A percentile compares a stretch with the other conserved stretches of the same genome.
phyloP scores from a whole-genome alignment of 768 basidiomycete genomes.

The Mycena vitilis region DNA sequence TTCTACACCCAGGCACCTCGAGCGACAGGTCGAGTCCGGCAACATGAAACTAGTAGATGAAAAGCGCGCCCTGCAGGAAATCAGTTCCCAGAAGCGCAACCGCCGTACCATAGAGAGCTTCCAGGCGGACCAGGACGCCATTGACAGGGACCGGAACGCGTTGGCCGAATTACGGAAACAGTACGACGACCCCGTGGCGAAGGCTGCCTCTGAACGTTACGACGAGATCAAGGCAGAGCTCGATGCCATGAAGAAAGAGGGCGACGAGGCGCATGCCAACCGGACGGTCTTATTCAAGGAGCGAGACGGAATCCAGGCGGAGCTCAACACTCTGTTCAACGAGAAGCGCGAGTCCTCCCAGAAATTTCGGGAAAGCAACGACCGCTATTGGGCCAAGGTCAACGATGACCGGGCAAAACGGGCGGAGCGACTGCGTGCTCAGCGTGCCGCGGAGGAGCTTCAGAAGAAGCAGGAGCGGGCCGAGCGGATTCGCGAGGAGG shows the following conservation, averaged over 20 bases:
- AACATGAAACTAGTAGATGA: conserved; percentile 93
- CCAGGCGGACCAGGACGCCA: conserved; percentile 80
- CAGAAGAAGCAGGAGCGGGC: conserved; percentile 84
- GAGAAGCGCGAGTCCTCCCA: conserved; percentile 81
- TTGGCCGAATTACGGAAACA: conserved; percentile 86
- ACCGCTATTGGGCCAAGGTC: conserved; percentile 84
- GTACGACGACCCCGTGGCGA: conserved; percentile 91
- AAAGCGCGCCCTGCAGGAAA: conserved; percentile 94
- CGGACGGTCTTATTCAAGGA: conserved; percentile 89
- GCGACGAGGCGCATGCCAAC: conserved; percentile 85
- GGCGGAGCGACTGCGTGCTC: conserved; percentile 79
- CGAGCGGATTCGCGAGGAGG: conserved; percentile 89
- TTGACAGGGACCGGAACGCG: conserved; percentile 79
- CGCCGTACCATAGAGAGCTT: conserved; percentile 85
- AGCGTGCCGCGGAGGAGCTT: conserved; percentile 81
- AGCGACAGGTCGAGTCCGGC: conserved; percentile 93
- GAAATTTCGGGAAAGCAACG: conserved; percentile 84
- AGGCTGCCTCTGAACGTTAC: conserved; percentile 83
- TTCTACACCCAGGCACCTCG: conserved; percentile 69
- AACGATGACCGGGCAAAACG: conserved; percentile 90
- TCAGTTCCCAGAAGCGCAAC: conserved; percentile 75
- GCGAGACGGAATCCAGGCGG: conserved; percentile 76
- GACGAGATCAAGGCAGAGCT: conserved; percentile 87
- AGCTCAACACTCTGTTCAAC: conserved; percentile 77
- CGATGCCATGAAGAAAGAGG: conserved; percentile 86